Evolutionary conservation across 2,329 filamentous ascomycete genomes (phyloP).

Genomic region (Aspergillus sp.): DNA sequence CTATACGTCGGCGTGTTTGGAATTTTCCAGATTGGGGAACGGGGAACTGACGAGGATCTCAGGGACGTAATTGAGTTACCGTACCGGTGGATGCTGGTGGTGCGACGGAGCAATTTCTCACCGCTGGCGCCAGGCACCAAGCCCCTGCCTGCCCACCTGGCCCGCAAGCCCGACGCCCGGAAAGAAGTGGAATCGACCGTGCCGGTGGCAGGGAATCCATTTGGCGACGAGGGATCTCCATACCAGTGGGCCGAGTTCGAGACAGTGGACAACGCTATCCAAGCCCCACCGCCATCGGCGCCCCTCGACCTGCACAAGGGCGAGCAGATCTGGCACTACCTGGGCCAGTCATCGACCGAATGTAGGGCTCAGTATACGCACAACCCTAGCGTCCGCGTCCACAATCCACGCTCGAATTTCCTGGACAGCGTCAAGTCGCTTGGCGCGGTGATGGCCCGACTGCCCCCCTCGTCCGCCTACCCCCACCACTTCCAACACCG

Average conservation of each 20-base stretch:
- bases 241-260: conserved; percentile 80
- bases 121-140: conserved; percentile 46
- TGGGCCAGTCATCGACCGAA: conserved; percentile 83
- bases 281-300: conserved; percentile 51
- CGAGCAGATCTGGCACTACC: conserved; percentile 82
- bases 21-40: conserved; percentile 12
- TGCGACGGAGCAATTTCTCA: conserved; percentile 49
- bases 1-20: conserved; percentile 3
- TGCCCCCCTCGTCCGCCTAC: conserved; percentile 21
- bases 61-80: conserved; percentile 61
- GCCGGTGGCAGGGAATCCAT: conserved; percentile 64
- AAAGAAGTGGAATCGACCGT: conserved; percentile 59
- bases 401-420: conserved; percentile 51
- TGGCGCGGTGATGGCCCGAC: conserved; percentile 30
- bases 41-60: conserved; percentile 13
- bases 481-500: conserved; percentile 22
- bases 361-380: conserved; percentile 89
- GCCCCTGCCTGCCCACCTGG: conserved; percentile 47
- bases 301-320: conserved; percentile 70
- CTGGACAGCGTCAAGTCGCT: conserved; percentile 45
- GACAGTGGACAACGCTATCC: conserved; percentile 53
- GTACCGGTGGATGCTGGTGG: conserved; percentile 49
- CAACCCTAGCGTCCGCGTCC: conserved; percentile 55
- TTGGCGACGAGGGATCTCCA: conserved; percentile 55
- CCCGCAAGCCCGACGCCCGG: conserved; percentile 50